These are phyloP conservation scores for Sclerotinia borealis DNA, from an alignment of 2,329 filamentous ascomycete genomes.

Conservation along the genomic window DNA sequence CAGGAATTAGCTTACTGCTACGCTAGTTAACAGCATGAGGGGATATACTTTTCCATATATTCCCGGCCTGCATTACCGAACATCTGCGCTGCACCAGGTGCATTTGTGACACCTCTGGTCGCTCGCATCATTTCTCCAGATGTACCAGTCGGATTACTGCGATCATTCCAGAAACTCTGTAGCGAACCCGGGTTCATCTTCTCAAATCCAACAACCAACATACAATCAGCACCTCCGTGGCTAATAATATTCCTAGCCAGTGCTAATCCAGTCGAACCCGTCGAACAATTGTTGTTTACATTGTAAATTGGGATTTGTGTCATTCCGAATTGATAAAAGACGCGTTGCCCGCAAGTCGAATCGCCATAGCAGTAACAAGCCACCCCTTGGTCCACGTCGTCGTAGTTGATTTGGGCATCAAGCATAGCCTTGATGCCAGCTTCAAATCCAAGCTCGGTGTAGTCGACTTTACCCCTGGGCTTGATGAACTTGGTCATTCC, in stretches of 20 bases:
- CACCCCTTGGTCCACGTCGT: conserved; percentile 89
- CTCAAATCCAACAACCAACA: conserved; percentile 91
- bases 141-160: conserved; percentile 71
- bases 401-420: conserved; percentile 87
- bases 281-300: conserved; percentile 98
- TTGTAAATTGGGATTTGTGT: conserved; percentile 95
- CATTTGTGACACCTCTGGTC: conserved; percentile 74
- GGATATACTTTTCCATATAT: conserved; percentile 81
- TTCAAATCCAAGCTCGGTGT: conserved; percentile 90
- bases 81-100: conserved; percentile 82
- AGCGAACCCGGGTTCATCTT: conserved; percentile 96
- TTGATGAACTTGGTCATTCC: conserved; percentile 99
- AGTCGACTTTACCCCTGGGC: conserved; percentile 87
- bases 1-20: neutral
- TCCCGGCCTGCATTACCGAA: conserved; percentile 92
- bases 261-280: conserved; percentile 83
- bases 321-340: conserved; percentile 99
- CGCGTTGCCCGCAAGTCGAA: conserved; percentile 87
- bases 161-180: conserved; percentile 77
- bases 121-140: conserved; percentile 72
- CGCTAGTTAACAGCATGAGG: neutral
- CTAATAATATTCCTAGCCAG: conserved; percentile 77
- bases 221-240: conserved; percentile 76
- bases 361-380: conserved; percentile 99
- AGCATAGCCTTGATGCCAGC: conserved; percentile 55